Conservation (phyloP, 495 filamentous ascomycete species). For the Tetracladium setigerum region DNA sequence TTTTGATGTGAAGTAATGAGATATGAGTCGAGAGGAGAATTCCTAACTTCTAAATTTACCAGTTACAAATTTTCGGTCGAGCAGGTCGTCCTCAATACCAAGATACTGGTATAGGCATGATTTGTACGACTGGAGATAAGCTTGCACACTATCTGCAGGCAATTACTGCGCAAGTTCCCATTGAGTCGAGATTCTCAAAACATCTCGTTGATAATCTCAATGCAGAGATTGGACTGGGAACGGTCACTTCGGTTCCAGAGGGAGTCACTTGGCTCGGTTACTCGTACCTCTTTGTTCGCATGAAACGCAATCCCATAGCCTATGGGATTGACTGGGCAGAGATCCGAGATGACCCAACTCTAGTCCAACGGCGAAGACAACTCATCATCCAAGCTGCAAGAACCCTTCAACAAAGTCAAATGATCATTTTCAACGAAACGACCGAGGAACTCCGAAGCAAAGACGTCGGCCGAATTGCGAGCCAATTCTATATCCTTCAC, state of each 20-base stretch:
- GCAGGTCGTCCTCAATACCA: conserved; percentile 96
- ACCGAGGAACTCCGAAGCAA: conserved; percentile 90
- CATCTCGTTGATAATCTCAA: conserved; percentile 95
- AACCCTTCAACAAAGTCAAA: conserved; percentile 82
- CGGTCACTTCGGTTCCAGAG: conserved; percentile 89
- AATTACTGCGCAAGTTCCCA: conserved; percentile 91
- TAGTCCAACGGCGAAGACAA: conserved; percentile 74
- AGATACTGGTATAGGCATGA: conserved; percentile 92
- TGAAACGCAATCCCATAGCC: conserved; percentile 81
- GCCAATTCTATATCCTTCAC: conserved; percentile 92
- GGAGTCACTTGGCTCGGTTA: conserved; percentile 96
- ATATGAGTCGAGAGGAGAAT: too few relatives aligned
- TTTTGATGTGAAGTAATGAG: too few relatives aligned
- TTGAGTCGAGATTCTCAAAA: conserved; percentile 86
- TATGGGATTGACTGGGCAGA: conserved; percentile 98
- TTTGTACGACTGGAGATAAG: conserved; percentile 90
- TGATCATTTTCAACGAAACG: conserved; percentile 95
- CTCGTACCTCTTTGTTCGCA: conserved; percentile 93
- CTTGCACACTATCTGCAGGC: conserved; percentile 86
- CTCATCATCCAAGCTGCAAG: conserved; percentile 81
- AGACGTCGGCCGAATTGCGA: conserved; percentile 92
- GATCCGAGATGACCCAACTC: conserved; percentile 71
- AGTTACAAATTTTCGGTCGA: conserved; percentile 93
- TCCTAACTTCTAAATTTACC: too few relatives aligned
- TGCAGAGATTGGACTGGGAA: conserved; percentile 88